These are phyloP conservation scores for Senna tora DNA, from an alignment of 306 rosid species.

Conservation along the genomic window DNA sequence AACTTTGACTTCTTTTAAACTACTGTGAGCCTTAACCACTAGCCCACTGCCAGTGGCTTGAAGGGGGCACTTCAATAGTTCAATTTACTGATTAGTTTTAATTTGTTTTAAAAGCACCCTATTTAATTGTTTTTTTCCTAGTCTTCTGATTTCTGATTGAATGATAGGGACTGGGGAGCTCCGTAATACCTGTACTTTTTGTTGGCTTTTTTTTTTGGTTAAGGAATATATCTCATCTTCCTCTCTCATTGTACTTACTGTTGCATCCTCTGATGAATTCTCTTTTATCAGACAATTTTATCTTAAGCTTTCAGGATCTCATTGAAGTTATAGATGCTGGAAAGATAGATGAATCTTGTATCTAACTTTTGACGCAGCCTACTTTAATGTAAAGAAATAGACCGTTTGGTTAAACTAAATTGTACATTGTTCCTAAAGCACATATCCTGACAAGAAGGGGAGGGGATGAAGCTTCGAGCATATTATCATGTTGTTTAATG, in stretches of 20 bases:
- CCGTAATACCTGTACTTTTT: neutral
- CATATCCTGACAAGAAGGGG: neutral
- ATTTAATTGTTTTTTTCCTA: neutral
- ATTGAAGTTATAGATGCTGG: slow-evolving; percentile 6
- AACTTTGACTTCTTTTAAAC: neutral
- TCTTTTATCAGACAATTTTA: neutral
- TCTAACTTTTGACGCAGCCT: neutral
- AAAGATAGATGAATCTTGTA: slow-evolving; percentile 22
- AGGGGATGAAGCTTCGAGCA: neutral
- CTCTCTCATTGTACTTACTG: neutral
- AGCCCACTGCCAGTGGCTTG: neutral
- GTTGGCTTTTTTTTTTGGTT: no score
- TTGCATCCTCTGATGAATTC: neutral
- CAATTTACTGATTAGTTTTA: neutral
- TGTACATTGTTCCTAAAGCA: neutral
- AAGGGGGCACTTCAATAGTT: neutral
- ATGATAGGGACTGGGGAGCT: neutral
- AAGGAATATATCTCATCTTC: neutral
- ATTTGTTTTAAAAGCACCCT: neutral
- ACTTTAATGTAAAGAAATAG: slow-evolving; percentile 9
- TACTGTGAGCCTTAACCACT: neutral
- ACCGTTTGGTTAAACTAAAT: neutral
- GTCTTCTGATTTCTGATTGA: neutral
- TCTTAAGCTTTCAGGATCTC: slow-evolving; percentile 11
- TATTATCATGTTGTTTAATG: slow-evolving; percentile 15